Evolutionary conservation across 2,329 filamentous ascomycete species (phyloP), one percentile per base, ranked within the genome.

Genomic region (Teratosphaeria zuluensis): DNA sequence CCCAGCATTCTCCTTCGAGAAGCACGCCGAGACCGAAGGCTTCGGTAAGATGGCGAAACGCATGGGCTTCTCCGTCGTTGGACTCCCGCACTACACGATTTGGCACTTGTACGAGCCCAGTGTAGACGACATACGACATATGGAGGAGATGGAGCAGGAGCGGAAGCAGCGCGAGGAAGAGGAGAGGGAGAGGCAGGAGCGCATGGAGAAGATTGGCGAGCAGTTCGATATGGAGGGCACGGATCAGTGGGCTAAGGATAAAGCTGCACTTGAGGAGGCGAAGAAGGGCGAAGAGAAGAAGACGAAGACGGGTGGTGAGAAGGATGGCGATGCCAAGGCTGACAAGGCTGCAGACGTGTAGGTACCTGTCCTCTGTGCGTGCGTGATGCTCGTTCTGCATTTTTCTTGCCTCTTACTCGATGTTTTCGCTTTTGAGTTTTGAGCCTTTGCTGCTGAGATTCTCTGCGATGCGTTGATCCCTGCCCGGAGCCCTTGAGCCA

Each of bases 71-170:
- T 96, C 92, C 0, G 94, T 99, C 19, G 88, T 99, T 59, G 94
- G 94, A 33, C 81, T 99, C 53, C 94, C 94, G 6, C 94, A 99
- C 72, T 99, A 99, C 74, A 96, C 91, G 0, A 96, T 99, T 64
- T 99, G 94, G 94, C 94, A 99, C 85, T 80, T 99, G 69, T 99
- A 99, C 78, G 94, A 99, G 75, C 94, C 94, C n/a, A 96, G 90
- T 68, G 89, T 96, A 16, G 94, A 99, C 69, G 94, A 99, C 69
- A 89, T 97, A 63, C 86, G 89, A 60, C 94, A 97, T 70, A 99
- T 99, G 94, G 92, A 92, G 83, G 91, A 96, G 75, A 96, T 97
- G 92, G 92, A 97, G 71, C 81, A 86, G 64, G 92, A 97, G 72
- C 85, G 88, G 58, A 81, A 89, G 63, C 85, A 84, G 30, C 87